Conservation (phyloP, 306 rosid species). For the Quercus cerris region DNA sequence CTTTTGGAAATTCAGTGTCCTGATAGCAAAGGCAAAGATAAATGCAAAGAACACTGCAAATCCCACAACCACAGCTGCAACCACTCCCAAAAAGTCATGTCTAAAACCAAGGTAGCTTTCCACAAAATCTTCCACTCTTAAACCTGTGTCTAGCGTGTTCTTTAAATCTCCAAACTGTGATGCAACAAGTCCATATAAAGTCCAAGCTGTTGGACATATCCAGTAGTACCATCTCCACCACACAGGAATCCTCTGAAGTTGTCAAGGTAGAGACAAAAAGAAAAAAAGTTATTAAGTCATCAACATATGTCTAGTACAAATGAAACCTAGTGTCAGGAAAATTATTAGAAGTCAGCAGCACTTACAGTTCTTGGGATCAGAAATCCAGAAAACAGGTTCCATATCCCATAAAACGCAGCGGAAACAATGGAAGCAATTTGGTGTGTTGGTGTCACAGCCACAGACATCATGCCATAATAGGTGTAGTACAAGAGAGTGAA, state of each 20-base stretch:
- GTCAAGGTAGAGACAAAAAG: background rate
- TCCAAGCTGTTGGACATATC: slow-evolving; percentile 68
- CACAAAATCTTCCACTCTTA: slow-evolving; percentile 25
- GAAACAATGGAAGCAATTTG: slow-evolving; percentile 59
- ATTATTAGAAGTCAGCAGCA: background rate
- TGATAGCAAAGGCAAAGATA: slow-evolving; percentile 35
- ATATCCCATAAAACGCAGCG: slow-evolving; percentile 45
- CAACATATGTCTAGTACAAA: background rate
- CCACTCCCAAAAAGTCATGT: slow-evolving; percentile 33
- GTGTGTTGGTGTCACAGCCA: slow-evolving; percentile 62
- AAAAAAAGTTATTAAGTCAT: background rate
- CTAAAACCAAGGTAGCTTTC: slow-evolving; percentile 26
- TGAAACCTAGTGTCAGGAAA: too few species aligned
- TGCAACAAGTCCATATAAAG: slow-evolving; percentile 53
- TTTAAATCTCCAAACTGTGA: slow-evolving; percentile 47
- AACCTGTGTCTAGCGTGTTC: slow-evolving; percentile 4
- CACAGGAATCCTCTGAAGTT: slow-evolving; percentile 54
- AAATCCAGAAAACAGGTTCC: slow-evolving; percentile 82
- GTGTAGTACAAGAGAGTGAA: slow-evolving; percentile 64
- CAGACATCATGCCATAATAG: slow-evolving; percentile 71
- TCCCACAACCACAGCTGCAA: slow-evolving; percentile 22
- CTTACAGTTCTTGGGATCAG: slow-evolving; percentile 54
- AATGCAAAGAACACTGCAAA: slow-evolving; percentile 30
- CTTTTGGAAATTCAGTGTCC: slow-evolving; percentile 33
- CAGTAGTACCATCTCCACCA: slow-evolving; percentile 91